These are phyloP conservation scores for Schizophyllum amplum DNA, from an alignment of 1,284 basidiomycete genomes.

Conservation along the genomic window DNA sequence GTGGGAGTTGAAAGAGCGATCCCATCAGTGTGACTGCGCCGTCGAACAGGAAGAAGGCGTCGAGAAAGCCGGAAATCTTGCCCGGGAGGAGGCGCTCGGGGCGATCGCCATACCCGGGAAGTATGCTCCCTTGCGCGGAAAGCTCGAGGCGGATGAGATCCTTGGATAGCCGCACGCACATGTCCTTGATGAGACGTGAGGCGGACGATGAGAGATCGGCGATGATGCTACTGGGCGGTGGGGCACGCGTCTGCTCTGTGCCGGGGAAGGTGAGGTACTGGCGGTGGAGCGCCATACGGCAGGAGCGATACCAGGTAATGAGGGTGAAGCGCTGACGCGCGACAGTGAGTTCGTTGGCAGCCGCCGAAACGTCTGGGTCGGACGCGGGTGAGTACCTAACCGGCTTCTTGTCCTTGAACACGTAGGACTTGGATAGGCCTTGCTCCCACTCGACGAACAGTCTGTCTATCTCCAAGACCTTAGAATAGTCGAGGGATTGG, in stretches of 20 bases:
- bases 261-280: slow-evolving; percentile 20
- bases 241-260: background rate
- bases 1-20: background rate
- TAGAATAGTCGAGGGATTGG: background rate
- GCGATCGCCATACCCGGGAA: background rate
- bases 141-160: background rate
- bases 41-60: background rate
- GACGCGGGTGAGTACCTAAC: background rate
- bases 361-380: background rate
- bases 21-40: background rate
- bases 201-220: background rate
- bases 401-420: background rate
- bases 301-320: slow-evolving; percentile 31
- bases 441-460: background rate
- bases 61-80: background rate
- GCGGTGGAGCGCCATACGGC: slow-evolving; percentile 29
- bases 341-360: slow-evolving; percentile 9
- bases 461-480: background rate
- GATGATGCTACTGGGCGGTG: background rate
- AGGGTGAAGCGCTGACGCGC: slow-evolving; percentile 29
- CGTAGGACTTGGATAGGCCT: background rate
- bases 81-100: background rate
- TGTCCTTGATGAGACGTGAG: background rate
- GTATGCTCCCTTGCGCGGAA: background rate
- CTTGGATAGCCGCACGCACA: background rate